Evolutionary conservation across 345 rosid species (phyloP), one percentile per base, ranked within the genome.

Genomic region (Trapa incisa): DNA sequence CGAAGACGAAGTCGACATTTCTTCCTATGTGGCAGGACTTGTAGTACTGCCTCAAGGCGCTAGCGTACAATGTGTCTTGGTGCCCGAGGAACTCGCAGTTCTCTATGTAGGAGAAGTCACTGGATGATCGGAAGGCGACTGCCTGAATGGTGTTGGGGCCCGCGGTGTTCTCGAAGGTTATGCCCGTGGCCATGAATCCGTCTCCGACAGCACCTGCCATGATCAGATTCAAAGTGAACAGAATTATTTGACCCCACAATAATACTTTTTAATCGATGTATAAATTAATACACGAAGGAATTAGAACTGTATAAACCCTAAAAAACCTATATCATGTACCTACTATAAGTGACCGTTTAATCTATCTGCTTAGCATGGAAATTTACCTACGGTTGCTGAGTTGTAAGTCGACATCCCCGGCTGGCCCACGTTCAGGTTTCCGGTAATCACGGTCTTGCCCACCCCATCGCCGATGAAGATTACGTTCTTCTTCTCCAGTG

Each of bases 351-450:
- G n/a, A n/a, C n/a, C n/a, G n/a, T n/a, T n/a, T n/a, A n/a, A n/a
- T n/a, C n/a, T n/a, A n/a, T n/a, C n/a, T n/a, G n/a, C n/a, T n/a
- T n/a, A n/a, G n/a, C n/a, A n/a, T n/a, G 61, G 32, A 16, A 4
- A 67, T 82, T 73, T 80, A 93, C 98, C 97, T 42, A 93, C 98
- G 2, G 98, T 93, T 17, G 98, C 96, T 3, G 98, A 85, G 8
- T 87, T 70, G 75, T 90, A 93, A 50, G 98, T 93, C 37, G 97
- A 88, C 77, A 79, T 82, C 4, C 97, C 97, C 41, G 87, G 94
- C 7, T 69, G 85, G 17, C 75, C 80, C 37, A 88, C 97, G 42
- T 87, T 90, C 68, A 85, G 79, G 41, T 72, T 80, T 3, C 57
- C 97, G 33, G 97, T 93, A 13, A 93, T 82, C 61, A 93, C 83